Evolutionary conservation across 2,329 filamentous ascomycete genomes (phyloP), one percentile per base, ranked within the genome.

Genomic region (Cladophialophora yegresii): DNA sequence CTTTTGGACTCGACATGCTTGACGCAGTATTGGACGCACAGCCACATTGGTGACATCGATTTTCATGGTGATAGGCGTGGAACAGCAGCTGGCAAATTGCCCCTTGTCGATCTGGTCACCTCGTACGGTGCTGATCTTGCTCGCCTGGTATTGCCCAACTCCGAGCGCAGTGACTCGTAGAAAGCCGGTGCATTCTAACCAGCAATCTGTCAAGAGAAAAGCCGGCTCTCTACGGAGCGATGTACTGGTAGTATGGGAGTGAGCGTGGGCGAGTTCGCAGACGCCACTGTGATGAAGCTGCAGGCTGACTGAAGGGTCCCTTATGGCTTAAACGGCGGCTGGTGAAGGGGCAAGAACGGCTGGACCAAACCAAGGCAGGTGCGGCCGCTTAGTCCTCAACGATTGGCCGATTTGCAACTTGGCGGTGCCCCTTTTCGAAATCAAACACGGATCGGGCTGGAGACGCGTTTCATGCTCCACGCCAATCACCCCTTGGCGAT

Each of bases 401-500:
- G 50, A 67, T 64, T 67, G 65, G 65, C 50, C 2, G 12, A 6
- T n/a, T 13, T 12, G 2, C 9, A 6, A 1, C 54, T 64, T 47
- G 58, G 58, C 60, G 47, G 22, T 28, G 40, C 65, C 65, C 65
- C 65, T 64, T 67, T 66, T 45, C 51, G 54, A 62, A 49, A 51
- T 65, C 47, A 53, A 55, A 59, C 43, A 22, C 33, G 45, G 43
- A 43, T 57, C 40, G 32, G 50, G 10, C 51, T 26, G 36, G 26
- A 54, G 47, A 54, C 62, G 65, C 65, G 65, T 67, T 67, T 67
- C 65, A 64, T 64, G 26, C 6, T 30, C 49, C 16, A 49, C 36
- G 55, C 55, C 55, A 20, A 23, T 20, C 23, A 20, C 30, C 55
- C 33, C 33, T 57, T 49, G n/a, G 12, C 26, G 43, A 33, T 23